Evolutionary conservation across 495 filamentous ascomycete genomes (phyloP), one percentile per base, ranked within the genome.

Genomic region (Niebla homalea): DNA sequence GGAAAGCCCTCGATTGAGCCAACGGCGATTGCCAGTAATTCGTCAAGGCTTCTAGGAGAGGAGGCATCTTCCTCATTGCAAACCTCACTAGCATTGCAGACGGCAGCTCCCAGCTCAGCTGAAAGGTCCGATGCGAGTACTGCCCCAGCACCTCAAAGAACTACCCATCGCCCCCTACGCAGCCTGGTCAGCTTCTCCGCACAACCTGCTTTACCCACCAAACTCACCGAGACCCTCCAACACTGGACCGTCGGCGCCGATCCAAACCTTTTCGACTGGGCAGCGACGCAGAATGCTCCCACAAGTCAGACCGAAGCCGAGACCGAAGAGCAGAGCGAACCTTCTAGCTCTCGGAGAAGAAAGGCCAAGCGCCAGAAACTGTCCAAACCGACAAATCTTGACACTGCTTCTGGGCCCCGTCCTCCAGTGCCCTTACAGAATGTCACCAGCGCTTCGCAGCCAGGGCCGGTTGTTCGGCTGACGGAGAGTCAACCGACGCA

Each of bases 201-300:
- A 2, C 56, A 61, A 25, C 60, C 60, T 15, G 23, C 60, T 19
- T 43, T 62, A 36, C 52, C 64, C 6, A 56, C 44, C 15, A 64
- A 57, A 14, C 55, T 64, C 21, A 47, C 56, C 23, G 62, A 53
- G 26, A 53, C 75, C n/a, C 60, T 76, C 0, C 57, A 62, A 5
- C 66, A 73, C 18, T 76, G 73, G 73, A 36, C 59, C 20, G 40
- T 60, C 2, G 72, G 71, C 10, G 42, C 40, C 15, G 60, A 70
- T 47, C 73, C 71, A 14, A 51, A 55, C 15, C 41, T 51, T 8
- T 72, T 73, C 51, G 58, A 62, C 41, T 72, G 67, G 70, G 57
- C 65, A 43, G 56, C 57, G 49, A 64, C 52, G 15, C 52, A 52
- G n/a, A 53, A 52, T 18, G 51, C 49, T 40, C 37, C 61, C 4